These are phyloP conservation scores for Xylariaceae sp. DNA, from an alignment of 2,329 filamentous ascomycete genomes.

Conservation along the genomic window DNA sequence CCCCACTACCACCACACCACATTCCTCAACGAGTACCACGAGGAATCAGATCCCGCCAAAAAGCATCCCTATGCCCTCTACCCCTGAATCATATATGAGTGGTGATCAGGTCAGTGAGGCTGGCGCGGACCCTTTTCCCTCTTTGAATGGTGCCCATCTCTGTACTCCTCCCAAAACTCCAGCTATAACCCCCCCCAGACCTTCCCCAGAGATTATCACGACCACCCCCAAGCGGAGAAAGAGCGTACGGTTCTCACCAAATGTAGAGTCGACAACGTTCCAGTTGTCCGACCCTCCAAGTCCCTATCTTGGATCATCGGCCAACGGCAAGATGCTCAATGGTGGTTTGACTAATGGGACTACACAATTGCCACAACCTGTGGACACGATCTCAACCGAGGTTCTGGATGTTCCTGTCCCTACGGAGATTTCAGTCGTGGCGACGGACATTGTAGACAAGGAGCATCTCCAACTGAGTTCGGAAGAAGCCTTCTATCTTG, in stretches of 20 bases:
- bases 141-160: slow-evolving; percentile 13
- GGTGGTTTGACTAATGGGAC: slow-evolving; percentile 25
- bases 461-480: slow-evolving; percentile 92
- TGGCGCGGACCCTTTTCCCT: slow-evolving; percentile 1
- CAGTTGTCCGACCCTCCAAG: slow-evolving; percentile 59
- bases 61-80: background rate
- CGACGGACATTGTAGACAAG: slow-evolving; percentile 52
- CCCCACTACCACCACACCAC: background rate
- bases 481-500: slow-evolving; percentile 91
- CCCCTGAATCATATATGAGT: background rate
- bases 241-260: slow-evolving; percentile 74
- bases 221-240: slow-evolving; percentile 56
- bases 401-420: slow-evolving; percentile 1
- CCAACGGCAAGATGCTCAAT: slow-evolving; percentile 29
- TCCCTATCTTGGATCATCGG: slow-evolving; percentile 44
- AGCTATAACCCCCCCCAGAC: background rate
- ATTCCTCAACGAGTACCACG: background rate
- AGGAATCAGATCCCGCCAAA: background rate
- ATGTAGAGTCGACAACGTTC: slow-evolving; percentile 70
- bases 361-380: slow-evolving; percentile 22
- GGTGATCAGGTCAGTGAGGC: background rate
- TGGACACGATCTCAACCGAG: slow-evolving; percentile 14
- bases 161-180: slow-evolving; percentile 18
- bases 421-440: background rate
- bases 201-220: slow-evolving; percentile 24